Percentiles rank a stretch among this genome's conserved stretches.
Conservation (phyloP, 768 basidiomycete species). For the Cystobasidium tubakii region DNA sequence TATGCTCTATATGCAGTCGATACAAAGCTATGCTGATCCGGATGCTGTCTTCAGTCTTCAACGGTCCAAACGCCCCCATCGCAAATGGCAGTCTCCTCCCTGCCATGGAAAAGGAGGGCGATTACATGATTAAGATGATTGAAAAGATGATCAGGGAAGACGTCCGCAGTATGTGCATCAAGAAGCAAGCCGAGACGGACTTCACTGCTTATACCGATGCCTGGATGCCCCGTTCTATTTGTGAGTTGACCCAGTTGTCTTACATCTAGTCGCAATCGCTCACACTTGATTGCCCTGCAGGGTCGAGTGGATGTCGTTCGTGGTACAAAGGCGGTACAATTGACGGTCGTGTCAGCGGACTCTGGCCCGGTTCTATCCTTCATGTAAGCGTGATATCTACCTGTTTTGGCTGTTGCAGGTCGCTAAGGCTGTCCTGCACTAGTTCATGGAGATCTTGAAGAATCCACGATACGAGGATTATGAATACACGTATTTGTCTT, state of each 20-base stretch:
- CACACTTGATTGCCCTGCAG: background rate
- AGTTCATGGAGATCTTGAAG: conserved; percentile 19
- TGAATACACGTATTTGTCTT: conserved; percentile 5
- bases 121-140: conserved; percentile 36
- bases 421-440: too few relatives aligned
- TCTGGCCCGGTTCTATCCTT: conserved; percentile 16
- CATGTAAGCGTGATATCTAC: conserved; percentile 1
- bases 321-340: conserved; percentile 34
- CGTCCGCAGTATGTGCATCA: conserved; percentile 30
- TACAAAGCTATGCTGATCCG: background rate
- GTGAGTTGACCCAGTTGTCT: background rate
- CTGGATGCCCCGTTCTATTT: conserved; percentile 34
- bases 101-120: conserved; percentile 35
- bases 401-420: background rate
- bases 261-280: background rate
- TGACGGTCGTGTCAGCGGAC: conserved; percentile 19
- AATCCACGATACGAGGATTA: conserved; percentile 31
- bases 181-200: conserved; percentile 22
- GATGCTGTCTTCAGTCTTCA: conserved; percentile 15
- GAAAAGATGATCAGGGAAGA: conserved; percentile 31
- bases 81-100: conserved; percentile 31
- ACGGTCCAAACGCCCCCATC: conserved; percentile 30
- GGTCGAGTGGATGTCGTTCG: conserved; percentile 26
- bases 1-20: background rate
- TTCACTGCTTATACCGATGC: conserved; percentile 25